Conservation (phyloP, 768 basidiomycete genomes). For the Amanita exitialis region DNA sequence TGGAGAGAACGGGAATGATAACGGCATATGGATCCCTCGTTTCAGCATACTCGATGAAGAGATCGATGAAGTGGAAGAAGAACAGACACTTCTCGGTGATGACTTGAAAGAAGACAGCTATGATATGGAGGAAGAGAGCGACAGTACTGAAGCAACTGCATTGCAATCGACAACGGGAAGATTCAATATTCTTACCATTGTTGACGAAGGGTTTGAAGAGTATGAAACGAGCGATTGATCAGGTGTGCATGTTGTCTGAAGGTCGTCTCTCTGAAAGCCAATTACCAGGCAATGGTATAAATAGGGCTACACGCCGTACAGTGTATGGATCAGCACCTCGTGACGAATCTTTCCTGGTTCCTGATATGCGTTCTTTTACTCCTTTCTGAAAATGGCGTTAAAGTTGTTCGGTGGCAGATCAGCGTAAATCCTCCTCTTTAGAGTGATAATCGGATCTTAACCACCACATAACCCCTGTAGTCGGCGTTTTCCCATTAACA, state of each 20-base stretch:
- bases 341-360: too few species aligned
- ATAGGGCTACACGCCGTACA: too few species aligned
- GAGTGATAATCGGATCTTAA: too few species aligned
- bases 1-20: conserved; percentile 19
- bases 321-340: too few species aligned
- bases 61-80: conserved; percentile 14
- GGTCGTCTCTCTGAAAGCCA: neutral
- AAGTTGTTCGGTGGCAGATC: too few species aligned
- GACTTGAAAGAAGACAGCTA: conserved; percentile 18
- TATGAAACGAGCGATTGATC: conserved; percentile 13
- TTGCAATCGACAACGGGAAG: neutral
- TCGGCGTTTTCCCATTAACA: too few species aligned
- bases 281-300: neutral
- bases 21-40: conserved; percentile 52
- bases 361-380: too few species aligned
- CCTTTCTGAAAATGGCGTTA: too few species aligned
- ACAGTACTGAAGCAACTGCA: conserved; percentile 13
- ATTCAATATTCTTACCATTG: conserved; percentile 4
- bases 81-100: conserved; percentile 12
- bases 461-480: too few species aligned
- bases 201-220: conserved; percentile 24
- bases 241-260: neutral
- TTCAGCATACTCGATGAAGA: conserved; percentile 17
- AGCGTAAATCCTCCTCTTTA: too few species aligned
- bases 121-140: conserved; percentile 17